phyloP scores from a whole-genome alignment of 2,329 filamentous ascomycete species.

The Botryotinia convoluta region DNA sequence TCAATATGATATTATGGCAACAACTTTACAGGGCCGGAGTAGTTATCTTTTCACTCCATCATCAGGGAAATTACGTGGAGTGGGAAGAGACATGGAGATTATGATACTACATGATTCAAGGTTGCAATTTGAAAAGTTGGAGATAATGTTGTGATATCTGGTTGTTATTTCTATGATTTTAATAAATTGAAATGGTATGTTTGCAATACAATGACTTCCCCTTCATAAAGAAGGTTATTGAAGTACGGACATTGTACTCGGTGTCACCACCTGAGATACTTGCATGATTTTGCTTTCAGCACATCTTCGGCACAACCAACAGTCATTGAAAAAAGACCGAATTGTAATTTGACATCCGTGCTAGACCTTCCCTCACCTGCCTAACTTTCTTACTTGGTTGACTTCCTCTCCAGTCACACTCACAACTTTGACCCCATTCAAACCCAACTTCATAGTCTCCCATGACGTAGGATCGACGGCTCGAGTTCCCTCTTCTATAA shows the following conservation, averaged over 20 bases:
- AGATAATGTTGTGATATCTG: background rate
- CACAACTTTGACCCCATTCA: conserved; percentile 62
- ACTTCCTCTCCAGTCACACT: conserved; percentile 56
- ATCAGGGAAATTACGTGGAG: background rate
- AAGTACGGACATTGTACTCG: conserved; percentile 29
- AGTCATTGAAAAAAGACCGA: conserved; percentile 75
- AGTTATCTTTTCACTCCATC: background rate
- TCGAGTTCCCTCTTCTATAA: conserved; percentile 76
- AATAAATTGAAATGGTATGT: conserved; percentile 20
- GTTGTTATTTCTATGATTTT: background rate
- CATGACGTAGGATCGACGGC: conserved; percentile 64
- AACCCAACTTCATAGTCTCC: conserved; percentile 53
- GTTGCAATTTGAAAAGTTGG: background rate
- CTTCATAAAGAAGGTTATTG: conserved; percentile 26
- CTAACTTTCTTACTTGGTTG: conserved; percentile 4
- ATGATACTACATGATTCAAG: background rate
- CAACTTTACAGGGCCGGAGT: accelerated
- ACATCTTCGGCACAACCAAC: conserved; percentile 98
- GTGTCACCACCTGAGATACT: conserved; percentile 36
- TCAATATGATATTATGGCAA: background rate
- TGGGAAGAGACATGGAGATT: background rate
- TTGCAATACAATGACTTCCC: conserved; percentile 29
- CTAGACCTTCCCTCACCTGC: conserved; percentile 44
- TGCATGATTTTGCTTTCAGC: conserved; percentile 66
- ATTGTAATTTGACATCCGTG: conserved; percentile 99